Conservation (phyloP, 495 filamentous ascomycete genomes). For the Venustampulla echinocandica region DNA sequence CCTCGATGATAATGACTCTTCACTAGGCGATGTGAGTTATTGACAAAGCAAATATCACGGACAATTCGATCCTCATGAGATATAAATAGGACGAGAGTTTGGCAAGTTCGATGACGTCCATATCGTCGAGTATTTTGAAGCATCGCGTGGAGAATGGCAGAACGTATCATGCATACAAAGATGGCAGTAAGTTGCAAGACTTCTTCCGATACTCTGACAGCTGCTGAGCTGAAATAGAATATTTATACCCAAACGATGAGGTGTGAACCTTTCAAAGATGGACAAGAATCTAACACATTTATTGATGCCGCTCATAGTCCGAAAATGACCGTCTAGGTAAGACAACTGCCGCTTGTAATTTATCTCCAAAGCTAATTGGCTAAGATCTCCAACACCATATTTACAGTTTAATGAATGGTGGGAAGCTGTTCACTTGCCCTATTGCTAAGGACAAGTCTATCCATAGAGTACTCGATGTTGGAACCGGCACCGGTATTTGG, state of each 20-base stretch:
- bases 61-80: no score
- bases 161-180: slow-evolving; percentile 36
- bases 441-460: slow-evolving; percentile 25
- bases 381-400: slow-evolving; percentile 40
- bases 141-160: slow-evolving; percentile 34
- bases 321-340: slow-evolving; percentile 35
- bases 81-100: background rate
- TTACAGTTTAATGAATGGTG: slow-evolving; percentile 33
- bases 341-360: background rate
- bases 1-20: background rate
- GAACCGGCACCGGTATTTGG: slow-evolving; percentile 41
- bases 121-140: slow-evolving; percentile 29
- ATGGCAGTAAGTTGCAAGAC: slow-evolving; percentile 24
- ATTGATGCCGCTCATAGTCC: slow-evolving; percentile 11
- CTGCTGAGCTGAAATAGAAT: slow-evolving; percentile 20
- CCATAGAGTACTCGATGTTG: slow-evolving; percentile 38
- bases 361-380: background rate
- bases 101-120: slow-evolving; percentile 20
- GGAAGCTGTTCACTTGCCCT: slow-evolving; percentile 28
- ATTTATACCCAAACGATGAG: slow-evolving; percentile 41
- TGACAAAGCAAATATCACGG: no score
- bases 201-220: slow-evolving; percentile 1
- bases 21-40: background rate
- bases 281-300: background rate
- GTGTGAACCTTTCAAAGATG: slow-evolving; percentile 14